These are phyloP conservation scores for Pulveroboletus sp. DNA, from an alignment of 768 basidiomycete species.

Conservation along the genomic window DNA sequence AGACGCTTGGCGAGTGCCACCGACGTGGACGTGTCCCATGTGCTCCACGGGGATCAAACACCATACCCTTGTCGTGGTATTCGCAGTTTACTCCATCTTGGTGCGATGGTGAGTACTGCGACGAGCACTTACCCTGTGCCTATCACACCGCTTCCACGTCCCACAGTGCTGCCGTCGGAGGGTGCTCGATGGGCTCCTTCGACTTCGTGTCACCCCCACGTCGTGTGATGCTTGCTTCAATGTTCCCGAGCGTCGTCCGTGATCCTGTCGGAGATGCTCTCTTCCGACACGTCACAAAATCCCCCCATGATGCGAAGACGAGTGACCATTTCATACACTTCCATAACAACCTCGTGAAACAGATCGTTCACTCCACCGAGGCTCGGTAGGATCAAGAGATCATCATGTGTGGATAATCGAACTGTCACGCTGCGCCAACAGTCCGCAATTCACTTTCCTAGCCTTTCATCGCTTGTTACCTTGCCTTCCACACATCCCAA, in stretches of 20 bases:
- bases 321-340: neutral
- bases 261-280: no score
- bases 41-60: neutral
- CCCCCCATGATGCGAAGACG: neutral
- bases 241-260: neutral
- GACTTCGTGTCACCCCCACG: no score
- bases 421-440: neutral
- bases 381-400: slow-evolving; percentile 14
- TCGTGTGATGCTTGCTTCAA: no score
- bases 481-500: no score
- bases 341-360: slow-evolving; percentile 10
- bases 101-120: no score
- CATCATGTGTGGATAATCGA: slow-evolving; percentile 2
- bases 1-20: neutral
- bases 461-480: neutral
- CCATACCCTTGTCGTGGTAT: neutral
- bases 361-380: slow-evolving; percentile 5
- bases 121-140: no score
- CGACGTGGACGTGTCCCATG: neutral
- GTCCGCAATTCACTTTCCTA: neutral
- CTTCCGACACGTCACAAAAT: neutral
- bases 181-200: no score
- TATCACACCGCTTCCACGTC: no score
- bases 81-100: no score
- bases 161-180: no score